Evolutionary conservation across 805 yeast species (phyloP).

Genomic region (Kuraishia piskuri): DNA sequence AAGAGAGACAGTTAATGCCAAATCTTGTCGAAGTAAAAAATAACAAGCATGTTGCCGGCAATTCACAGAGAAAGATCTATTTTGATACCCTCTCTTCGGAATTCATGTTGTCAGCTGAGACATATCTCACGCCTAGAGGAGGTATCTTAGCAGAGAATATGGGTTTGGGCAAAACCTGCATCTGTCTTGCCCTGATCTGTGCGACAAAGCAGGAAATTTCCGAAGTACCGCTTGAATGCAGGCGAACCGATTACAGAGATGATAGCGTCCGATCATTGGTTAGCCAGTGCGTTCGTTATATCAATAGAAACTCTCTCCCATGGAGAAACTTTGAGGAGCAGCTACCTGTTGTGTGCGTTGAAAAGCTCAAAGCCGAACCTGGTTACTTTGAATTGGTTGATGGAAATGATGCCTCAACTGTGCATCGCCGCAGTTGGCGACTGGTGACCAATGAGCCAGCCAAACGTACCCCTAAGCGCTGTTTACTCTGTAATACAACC

Average conservation of each 20-base stretch:
- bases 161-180: slow-evolving; percentile 61
- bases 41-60: background rate
- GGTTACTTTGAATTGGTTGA: slow-evolving; percentile 32
- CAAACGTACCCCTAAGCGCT: slow-evolving; percentile 13
- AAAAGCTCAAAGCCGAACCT: slow-evolving; percentile 26
- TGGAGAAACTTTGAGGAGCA: slow-evolving; percentile 42
- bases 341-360: slow-evolving; percentile 35
- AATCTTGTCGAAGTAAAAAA: slow-evolving; percentile 6
- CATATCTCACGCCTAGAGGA: slow-evolving; percentile 42
- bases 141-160: slow-evolving; percentile 61
- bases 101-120: slow-evolving; percentile 29
- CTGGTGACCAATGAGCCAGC: background rate
- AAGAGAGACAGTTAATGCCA: slow-evolving; percentile 16
- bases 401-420: background rate
- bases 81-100: slow-evolving; percentile 26
- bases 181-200: slow-evolving; percentile 49
- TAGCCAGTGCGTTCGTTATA: slow-evolving; percentile 32
- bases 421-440: slow-evolving; percentile 11
- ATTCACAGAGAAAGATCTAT: slow-evolving; percentile 13
- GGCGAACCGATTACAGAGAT: slow-evolving; percentile 10
- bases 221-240: slow-evolving; percentile 26
- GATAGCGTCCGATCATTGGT: slow-evolving; percentile 18
- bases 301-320: slow-evolving; percentile 41
- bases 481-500: slow-evolving; percentile 43
- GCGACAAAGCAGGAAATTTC: slow-evolving; percentile 45